Evolutionary conservation across 495 filamentous ascomycete species (phyloP), one percentile per base, ranked within the genome.

Genomic region (Penicillium crystallinum): DNA sequence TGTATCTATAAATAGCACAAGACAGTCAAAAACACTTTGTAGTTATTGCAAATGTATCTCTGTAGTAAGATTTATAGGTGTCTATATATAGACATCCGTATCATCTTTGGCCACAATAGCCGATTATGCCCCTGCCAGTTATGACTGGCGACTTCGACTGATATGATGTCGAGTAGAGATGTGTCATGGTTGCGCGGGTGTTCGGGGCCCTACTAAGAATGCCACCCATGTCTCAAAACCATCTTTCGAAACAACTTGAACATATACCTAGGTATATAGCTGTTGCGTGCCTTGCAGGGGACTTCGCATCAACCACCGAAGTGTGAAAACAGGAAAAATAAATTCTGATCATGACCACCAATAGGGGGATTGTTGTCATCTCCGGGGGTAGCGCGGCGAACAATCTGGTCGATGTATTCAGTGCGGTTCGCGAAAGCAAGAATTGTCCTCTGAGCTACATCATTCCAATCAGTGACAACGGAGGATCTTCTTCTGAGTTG

Each of bases 381-480:
- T 91, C 89, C 5, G 88, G 89, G 58, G 92, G 92, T 34, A 96
- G 88, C 38, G 92, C 91, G 25, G 90, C 92, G 1, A 97, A 97
- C 62, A 95, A 83, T 57, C 79, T 97, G 2, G 92, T 97, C 11
- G 92, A 96, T 64, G 88, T 95, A 11, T 96, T 97, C 67, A 81
- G 82, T 56, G 75, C 76, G 21, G 77, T 97, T 6, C 77, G 83
- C n/a, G 75, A 85, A 54, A 85, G 81, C 65, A 86, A 85, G 46
- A 69, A 79, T 31, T 87, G 87, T 53, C 74, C 76, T 19, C 76
- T 95, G 38, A 89, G 79, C 64, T 92, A 95, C 60, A 80, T 96
- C 50, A 95, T 97, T 46, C 92, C 92, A 14, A 95, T 97, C 61
- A 90, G 85, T 57, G 92, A 97, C 68, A 97, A 97, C 73, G 92